These are phyloP conservation scores for Turritis glabra DNA, from an alignment of 345 rosid genomes.

Conservation along the genomic window DNA sequence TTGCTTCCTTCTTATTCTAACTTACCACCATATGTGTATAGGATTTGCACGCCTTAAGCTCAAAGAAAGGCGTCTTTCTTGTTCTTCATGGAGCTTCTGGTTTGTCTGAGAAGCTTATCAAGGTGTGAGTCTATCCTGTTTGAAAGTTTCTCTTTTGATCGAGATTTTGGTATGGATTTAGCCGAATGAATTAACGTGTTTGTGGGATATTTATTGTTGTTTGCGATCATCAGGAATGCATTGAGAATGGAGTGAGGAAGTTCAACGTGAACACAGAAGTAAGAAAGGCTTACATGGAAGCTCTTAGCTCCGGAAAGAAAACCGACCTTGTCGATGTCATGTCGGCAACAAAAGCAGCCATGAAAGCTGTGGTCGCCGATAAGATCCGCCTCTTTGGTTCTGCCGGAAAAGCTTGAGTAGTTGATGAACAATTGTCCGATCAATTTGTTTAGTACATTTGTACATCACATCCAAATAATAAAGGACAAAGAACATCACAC, in stretches of 20 bases:
- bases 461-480: constrained; percentile 17
- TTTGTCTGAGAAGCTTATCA: constrained; percentile 62
- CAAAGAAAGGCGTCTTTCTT: constrained; percentile 75
- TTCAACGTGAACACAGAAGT: constrained; percentile 93
- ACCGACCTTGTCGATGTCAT: constrained; percentile 75
- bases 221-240: constrained; percentile 57
- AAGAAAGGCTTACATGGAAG: constrained; percentile 77
- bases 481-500: background rate
- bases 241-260: constrained; percentile 77
- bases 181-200: constrained; percentile 6
- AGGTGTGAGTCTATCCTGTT: constrained; percentile 48
- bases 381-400: constrained; percentile 90
- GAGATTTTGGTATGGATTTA: background rate
- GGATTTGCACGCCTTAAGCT: constrained; percentile 66
- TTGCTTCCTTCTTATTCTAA: constrained; percentile 13
- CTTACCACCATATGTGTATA: constrained; percentile 32
- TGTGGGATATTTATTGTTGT: background rate
- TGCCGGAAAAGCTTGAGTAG: constrained; percentile 69
- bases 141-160: background rate
- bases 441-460: constrained; percentile 2
- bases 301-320: constrained; percentile 48
- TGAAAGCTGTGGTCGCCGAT: constrained; percentile 76
- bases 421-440: background rate
- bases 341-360: constrained; percentile 77
- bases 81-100: constrained; percentile 99